These are phyloP conservation scores for Glycyrrhiza uralensis DNA, from an alignment of 306 rosid species.

Conservation along the genomic window DNA sequence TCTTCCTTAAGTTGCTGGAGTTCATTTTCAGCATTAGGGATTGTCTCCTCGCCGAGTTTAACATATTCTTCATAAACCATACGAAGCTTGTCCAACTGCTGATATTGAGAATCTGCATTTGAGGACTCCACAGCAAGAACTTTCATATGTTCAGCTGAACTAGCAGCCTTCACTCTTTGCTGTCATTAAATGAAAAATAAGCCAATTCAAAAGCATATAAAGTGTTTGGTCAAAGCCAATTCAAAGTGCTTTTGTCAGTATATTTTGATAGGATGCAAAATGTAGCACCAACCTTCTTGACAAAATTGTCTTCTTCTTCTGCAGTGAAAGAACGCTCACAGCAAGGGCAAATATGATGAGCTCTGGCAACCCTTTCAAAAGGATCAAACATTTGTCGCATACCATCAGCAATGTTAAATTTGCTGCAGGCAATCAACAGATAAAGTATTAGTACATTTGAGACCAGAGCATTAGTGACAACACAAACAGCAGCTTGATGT, in stretches of 20 bases:
- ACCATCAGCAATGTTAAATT: conserved; percentile 84
- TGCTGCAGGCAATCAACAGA: conserved; percentile 58
- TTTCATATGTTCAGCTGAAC: conserved; percentile 78
- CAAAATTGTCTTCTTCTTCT: conserved; percentile 94
- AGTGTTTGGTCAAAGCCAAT: conserved; percentile 5
- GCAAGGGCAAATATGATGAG: conserved; percentile 88
- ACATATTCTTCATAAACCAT: conserved; percentile 78
- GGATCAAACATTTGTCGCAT: conserved; percentile 97
- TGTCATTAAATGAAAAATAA: conserved; percentile 38
- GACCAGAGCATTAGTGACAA: neutral
- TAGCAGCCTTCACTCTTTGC: conserved; percentile 88
- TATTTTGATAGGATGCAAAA: conserved; percentile 24
- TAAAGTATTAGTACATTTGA: conserved; percentile 32
- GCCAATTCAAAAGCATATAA: conserved; percentile 27
- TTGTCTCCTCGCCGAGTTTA: conserved; percentile 68
- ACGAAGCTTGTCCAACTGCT: conserved; percentile 91
- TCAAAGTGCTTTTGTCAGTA: neutral
- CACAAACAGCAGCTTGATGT: conserved; percentile 14
- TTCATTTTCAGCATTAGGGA: conserved; percentile 77
- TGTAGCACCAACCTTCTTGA: conserved; percentile 72
- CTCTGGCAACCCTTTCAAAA: conserved; percentile 91
- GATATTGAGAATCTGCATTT: conserved; percentile 66
- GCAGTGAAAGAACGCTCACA: conserved; percentile 89
- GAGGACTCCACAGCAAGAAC: conserved; percentile 70
- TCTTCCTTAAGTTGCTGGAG: conserved; percentile 58